phyloP scores from a whole-genome alignment of 2,329 filamentous ascomycete species.

The Knufia fluminis region DNA sequence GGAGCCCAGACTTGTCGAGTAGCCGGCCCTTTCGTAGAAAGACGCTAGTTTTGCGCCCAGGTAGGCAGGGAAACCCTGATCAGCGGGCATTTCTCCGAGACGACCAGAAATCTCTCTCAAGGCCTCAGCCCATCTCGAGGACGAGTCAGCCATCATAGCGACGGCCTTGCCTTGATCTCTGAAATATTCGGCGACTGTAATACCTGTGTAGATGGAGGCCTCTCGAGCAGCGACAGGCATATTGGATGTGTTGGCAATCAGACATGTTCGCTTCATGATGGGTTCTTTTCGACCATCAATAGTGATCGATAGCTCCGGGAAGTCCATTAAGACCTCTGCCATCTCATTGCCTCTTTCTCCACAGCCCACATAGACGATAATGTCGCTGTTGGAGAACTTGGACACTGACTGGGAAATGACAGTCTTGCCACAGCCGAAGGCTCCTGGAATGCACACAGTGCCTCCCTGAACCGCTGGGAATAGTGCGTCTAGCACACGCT shows the following conservation, averaged over 20 bases:
- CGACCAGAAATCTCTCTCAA: conserved; percentile 97
- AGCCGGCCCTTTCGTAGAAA: conserved; percentile 97
- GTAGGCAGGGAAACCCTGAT: conserved; percentile 98
- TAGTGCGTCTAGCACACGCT: conserved; percentile 89
- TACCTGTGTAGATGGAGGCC: conserved; percentile 96
- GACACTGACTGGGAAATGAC: conserved; percentile 98
- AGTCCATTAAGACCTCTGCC: conserved; percentile 99
- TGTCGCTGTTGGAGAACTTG: conserved; percentile 99
- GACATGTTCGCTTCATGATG: conserved; percentile 98
- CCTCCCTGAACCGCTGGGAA: conserved; percentile 96
- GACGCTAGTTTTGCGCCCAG: conserved; percentile 92
- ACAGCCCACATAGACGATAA: conserved; percentile 92
- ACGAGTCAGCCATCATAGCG: conserved; percentile 99
- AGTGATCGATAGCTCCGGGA: conserved; percentile 93
- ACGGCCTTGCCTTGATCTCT: conserved; percentile 94
- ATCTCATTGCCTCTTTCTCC: conserved; percentile 98
- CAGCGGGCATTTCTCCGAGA: conserved; percentile 98
- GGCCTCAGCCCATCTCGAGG: conserved; percentile 96
- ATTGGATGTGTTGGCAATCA: conserved; percentile 99
- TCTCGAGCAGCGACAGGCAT: conserved; percentile 98
- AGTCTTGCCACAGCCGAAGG: conserved; percentile 98
- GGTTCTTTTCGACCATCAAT: conserved; percentile 91
- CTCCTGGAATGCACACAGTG: conserved; percentile 94
- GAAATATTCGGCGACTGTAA: conserved; percentile 94
- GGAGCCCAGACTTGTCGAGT: conserved; percentile 74